phyloP scores from a whole-genome alignment of 2,329 filamentous ascomycete genomes.

The Talaromyces islandicus region DNA sequence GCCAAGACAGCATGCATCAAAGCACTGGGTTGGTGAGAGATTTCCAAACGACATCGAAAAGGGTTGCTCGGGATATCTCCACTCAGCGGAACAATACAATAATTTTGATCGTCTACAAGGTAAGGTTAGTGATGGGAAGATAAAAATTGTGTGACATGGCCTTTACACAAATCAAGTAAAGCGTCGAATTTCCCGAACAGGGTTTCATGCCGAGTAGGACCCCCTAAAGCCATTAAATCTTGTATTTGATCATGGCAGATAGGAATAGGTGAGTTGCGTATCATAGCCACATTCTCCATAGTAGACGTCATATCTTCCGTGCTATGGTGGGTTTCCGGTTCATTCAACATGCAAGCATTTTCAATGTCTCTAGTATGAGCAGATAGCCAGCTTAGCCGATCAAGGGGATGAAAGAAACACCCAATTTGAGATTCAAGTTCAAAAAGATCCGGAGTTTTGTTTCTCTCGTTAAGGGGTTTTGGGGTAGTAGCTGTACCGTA shows the following conservation, averaged over 20 bases:
- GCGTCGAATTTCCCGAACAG: conserved; percentile 4
- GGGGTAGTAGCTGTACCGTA: not conserved
- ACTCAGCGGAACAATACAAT: conserved; percentile 1
- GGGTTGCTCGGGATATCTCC: conserved; percentile 6
- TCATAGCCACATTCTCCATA: not conserved
- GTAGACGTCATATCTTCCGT: not conserved
- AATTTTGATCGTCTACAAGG: not conserved
- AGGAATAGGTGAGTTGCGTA: not conserved
- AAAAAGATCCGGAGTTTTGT: not conserved
- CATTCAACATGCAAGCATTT: not conserved
- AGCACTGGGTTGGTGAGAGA: not conserved
- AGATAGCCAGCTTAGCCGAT: not conserved
- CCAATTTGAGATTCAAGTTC: not conserved
- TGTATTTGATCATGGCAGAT: conserved; percentile 1
- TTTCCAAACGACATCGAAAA: conserved; percentile 2
- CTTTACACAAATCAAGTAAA: conserved; percentile 2
- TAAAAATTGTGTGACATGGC: not conserved
- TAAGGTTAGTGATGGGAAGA: not conserved
- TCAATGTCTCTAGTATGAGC: not conserved
- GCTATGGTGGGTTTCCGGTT: not conserved
- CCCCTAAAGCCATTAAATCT: not conserved
- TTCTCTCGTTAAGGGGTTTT: not conserved
- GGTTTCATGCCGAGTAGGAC: not conserved
- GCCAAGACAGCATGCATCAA: conserved; percentile 3
- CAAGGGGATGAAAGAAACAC: not conserved